Evolutionary conservation across 176 grass and related monocot species (phyloP).

Genomic region (Raddia distichophylla): DNA sequence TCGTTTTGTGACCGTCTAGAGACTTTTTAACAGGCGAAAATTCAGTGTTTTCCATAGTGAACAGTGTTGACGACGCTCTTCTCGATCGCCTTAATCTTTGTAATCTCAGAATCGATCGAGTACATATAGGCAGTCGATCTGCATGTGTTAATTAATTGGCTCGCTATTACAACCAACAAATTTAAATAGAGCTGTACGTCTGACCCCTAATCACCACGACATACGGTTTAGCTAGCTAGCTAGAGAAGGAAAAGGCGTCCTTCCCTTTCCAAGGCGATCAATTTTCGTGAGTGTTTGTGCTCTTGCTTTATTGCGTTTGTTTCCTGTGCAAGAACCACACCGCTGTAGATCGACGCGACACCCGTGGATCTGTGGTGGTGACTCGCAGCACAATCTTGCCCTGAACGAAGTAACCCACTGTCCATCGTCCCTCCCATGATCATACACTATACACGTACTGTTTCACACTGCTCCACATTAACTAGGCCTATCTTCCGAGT

Average conservation of each 20-base stretch:
- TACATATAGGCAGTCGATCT: neutral
- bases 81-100: no score
- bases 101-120: neutral
- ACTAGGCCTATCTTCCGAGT: neutral
- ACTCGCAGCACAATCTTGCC: neutral
- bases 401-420: neutral
- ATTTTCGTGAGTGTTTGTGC: neutral
- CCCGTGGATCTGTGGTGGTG: neutral
- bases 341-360: neutral
- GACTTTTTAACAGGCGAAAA: no score
- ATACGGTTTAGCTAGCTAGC: neutral
- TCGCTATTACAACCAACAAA: neutral
- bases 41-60: no score
- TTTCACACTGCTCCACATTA: no score
- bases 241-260: neutral
- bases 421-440: neutral
- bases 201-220: neutral
- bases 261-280: neutral
- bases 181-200: neutral
- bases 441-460: neutral
- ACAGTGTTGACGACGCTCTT: no score
- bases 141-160: neutral
- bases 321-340: neutral
- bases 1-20: no score
- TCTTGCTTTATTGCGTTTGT: neutral